Percentiles rank a stretch among this genome's conserved stretches.
Evolutionary conservation across 192 early-diverging fungal genomes (phyloP).

Genomic region (Lunasporangiospora selenospora): DNA sequence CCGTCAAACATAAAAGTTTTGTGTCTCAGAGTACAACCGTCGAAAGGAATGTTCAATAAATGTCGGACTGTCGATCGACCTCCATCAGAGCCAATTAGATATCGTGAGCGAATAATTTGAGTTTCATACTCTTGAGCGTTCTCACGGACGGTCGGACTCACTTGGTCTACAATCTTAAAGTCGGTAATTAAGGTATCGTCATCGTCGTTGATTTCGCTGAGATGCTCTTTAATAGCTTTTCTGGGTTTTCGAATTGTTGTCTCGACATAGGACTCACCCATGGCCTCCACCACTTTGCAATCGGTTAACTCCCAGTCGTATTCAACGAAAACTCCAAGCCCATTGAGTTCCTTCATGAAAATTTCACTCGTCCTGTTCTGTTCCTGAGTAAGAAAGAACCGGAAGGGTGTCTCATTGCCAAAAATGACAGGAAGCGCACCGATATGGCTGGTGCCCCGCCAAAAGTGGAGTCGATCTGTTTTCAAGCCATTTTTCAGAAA

Average conservation of each 20-base stretch:
- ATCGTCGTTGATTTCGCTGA: conserved; percentile 1
- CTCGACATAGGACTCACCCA: conserved; percentile 2
- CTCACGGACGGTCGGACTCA: not conserved
- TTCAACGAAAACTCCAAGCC: conserved; percentile 7
- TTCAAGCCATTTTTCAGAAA: not conserved
- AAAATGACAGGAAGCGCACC: not conserved
- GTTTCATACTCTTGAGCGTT: conserved; percentile 20
- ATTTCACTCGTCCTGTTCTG: conserved; percentile 9
- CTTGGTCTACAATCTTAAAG: not conserved
- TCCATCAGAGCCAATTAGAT: conserved; percentile 22
- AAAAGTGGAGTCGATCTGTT: not conserved
- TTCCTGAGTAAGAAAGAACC: not conserved
- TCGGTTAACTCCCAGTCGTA: conserved; percentile 8
- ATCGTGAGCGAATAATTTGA: conserved; percentile 9
- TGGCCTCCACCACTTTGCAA: not conserved
- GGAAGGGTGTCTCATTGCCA: conserved; percentile 1
- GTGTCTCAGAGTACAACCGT: conserved; percentile 5
- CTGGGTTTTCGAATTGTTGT: conserved; percentile 4
- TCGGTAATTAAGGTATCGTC: not conserved
- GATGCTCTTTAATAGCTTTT: no score
- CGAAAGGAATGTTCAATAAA: conserved; percentile 3
- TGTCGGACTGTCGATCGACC: conserved; percentile 20
- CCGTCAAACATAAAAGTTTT: conserved; percentile 9
- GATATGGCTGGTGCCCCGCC: no score
- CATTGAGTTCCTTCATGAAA: not conserved